phyloP scores from a whole-genome alignment of 345 rosid species.

The Fremontodendron californicum region DNA sequence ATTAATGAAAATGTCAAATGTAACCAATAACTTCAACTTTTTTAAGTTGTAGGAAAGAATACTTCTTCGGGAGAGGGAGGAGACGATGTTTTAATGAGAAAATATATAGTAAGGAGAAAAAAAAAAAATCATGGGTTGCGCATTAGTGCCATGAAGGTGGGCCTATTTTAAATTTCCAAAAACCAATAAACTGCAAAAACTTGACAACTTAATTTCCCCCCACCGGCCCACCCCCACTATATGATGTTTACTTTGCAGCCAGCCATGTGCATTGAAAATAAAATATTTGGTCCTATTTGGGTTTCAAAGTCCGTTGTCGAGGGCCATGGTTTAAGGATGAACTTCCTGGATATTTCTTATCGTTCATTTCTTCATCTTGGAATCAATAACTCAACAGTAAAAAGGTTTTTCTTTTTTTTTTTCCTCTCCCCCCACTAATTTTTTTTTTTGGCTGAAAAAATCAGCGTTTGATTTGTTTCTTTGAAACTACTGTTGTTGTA shows the following conservation, averaged over 20 bases:
- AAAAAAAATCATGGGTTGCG: neutral
- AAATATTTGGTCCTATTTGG: neutral
- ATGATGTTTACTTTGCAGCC: neutral
- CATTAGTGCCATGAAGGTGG: neutral
- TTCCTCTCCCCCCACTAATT: neutral
- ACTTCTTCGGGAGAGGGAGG: neutral
- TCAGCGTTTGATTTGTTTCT: neutral
- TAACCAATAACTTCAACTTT: neutral
- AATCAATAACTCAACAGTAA: neutral
- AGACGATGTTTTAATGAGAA: no score
- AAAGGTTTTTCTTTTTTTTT: neutral
- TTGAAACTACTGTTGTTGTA: neutral
- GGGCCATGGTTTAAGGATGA: constrained; percentile 21
- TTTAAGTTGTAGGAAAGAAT: neutral
- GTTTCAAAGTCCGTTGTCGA: constrained; percentile 14
- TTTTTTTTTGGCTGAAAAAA: no score
- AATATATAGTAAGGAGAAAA: no score
- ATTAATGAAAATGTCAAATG: neutral
- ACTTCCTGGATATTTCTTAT: constrained; percentile 6
- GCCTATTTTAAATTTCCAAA: neutral
- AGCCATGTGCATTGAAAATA: neutral
- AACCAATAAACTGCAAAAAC: neutral
- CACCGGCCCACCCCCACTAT: no score
- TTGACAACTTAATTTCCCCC: neutral
- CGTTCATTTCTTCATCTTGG: neutral